A percentile compares a stretch with the other conserved stretches of the same genome.
Conservation (phyloP, 805 yeast genomes). For the Yarrowia sp. region DNA sequence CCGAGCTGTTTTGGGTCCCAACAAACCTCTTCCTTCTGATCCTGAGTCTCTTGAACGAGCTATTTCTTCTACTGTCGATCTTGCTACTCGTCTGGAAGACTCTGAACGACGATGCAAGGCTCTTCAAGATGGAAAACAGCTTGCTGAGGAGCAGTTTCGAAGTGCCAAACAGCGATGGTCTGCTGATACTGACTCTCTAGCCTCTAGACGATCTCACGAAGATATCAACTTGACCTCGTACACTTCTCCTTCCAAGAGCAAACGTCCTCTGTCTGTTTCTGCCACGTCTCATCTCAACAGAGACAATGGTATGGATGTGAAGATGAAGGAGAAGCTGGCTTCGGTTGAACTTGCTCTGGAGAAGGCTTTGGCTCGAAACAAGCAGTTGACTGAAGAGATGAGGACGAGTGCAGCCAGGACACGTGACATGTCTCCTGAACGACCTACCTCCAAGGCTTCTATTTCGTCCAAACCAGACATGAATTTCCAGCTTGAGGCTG, state of each 20-base stretch:
- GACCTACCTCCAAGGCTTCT: background rate
- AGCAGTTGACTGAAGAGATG: conserved; percentile 8
- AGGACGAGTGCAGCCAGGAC: background rate
- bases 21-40: conserved; percentile 12
- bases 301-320: conserved; percentile 5
- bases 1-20: conserved; percentile 29
- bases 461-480: conserved; percentile 38
- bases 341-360: background rate
- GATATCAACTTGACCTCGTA: conserved; percentile 7
- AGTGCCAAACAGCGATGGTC: conserved; percentile 35
- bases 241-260: conserved; percentile 5
- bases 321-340: conserved; percentile 11
- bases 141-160: conserved; percentile 33
- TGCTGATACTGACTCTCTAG: conserved; percentile 25
- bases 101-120: conserved; percentile 36
- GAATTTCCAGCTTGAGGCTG: conserved; percentile 56
- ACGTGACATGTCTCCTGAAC: conserved; percentile 5
- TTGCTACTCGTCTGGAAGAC: conserved; percentile 36
- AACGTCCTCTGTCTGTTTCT: conserved; percentile 8
- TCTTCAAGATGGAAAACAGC: conserved; percentile 32
- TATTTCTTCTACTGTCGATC: conserved; percentile 47
- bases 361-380: conserved; percentile 12
- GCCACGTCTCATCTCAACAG: conserved; percentile 17
- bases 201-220: conserved; percentile 5
- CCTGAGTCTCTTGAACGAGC: conserved; percentile 30